Evolutionary conservation across 129 eudicot genomes (phyloP).

Genomic region (Flaveria linearis): DNA sequence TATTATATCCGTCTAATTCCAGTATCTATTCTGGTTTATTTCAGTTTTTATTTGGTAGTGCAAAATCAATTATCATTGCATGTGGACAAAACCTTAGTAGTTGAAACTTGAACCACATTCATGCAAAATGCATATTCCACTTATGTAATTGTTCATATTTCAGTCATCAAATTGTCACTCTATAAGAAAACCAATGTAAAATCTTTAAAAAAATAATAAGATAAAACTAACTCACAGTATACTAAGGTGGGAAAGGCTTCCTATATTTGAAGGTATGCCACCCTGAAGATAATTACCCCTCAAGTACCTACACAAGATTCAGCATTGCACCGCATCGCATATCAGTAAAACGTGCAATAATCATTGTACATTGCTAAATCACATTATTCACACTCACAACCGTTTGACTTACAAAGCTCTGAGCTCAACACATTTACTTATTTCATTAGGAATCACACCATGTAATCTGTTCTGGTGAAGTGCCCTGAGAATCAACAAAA

Average conservation of each 20-base stretch:
- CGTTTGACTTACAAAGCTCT: conserved; percentile 81
- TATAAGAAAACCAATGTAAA: conserved; percentile 6
- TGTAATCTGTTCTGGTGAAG: conserved; percentile 94
- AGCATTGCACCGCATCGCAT: neutral
- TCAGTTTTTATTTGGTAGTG: neutral
- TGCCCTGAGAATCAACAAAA: conserved; percentile 54
- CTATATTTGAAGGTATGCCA: conserved; percentile 84
- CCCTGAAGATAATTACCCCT: conserved; percentile 92
- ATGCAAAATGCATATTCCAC: neutral
- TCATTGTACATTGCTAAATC: neutral
- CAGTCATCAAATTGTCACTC: neutral
- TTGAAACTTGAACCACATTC: neutral
- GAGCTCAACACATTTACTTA: conserved; percentile 72
- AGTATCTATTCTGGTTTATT: neutral
- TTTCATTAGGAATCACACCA: conserved; percentile 79
- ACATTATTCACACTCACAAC: neutral
- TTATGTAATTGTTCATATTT: neutral
- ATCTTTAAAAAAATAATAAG: neutral
- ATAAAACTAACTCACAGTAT: conserved; percentile 67
- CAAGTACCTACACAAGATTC: conserved; percentile 59
- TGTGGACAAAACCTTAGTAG: neutral
- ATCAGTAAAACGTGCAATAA: conserved; percentile 2
- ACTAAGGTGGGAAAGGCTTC: conserved; percentile 69
- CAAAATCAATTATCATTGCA: neutral
- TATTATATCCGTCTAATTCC: neutral